Evolutionary conservation across 2,329 filamentous ascomycete genomes (phyloP), one percentile per base, ranked within the genome.

Genomic region (Capronia epimyces): DNA sequence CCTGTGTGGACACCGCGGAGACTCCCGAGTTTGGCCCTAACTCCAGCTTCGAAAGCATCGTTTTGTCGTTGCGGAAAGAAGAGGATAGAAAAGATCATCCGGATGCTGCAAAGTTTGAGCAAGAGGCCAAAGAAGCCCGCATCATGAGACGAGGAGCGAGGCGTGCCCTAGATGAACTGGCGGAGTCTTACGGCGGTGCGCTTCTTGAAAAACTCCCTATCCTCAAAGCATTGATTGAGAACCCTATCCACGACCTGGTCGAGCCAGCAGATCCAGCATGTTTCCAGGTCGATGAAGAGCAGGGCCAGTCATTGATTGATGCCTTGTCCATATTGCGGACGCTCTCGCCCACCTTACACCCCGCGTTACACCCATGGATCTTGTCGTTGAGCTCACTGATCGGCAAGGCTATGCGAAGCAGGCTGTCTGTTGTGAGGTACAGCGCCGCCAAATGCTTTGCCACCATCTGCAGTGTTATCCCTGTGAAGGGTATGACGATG

Each of bases 391-490:
- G 96, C 67, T 89, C 91, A 6, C 76, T 91, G 31, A 82, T 98
- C 46, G 87, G 89, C 60, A 91, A 86, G 67, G 91, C 89, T 3
- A 75, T 98, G 37, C 88, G 91, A 61, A 95, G 88, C 16, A 82
- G 85, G 61, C 77, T 97, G 12, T 94, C 93, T 2, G 89, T 98
- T 2, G 88, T 98, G 66, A 82, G 93, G 32, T 98, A 98, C 69
- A 93, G 91, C 70, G 93, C 93, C 20, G 93, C 93, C 0, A 98
- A 98, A 68, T 97, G 93, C 66, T 82, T 98, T 66, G 94, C 93
- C 7, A 98, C 93, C 1, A 86, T 97, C 39, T 98, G 94, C 75
- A 98, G 91, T 66, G 86, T 97, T 59, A 94, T 98, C 61, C 88
- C 89, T 0, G 86, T 97, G 3, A 84, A 95, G 57, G 93, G 89